These are phyloP conservation scores for Citeromyces hawaiiensis DNA, from an alignment of 1,139 yeast species.

Conservation along the genomic window DNA sequence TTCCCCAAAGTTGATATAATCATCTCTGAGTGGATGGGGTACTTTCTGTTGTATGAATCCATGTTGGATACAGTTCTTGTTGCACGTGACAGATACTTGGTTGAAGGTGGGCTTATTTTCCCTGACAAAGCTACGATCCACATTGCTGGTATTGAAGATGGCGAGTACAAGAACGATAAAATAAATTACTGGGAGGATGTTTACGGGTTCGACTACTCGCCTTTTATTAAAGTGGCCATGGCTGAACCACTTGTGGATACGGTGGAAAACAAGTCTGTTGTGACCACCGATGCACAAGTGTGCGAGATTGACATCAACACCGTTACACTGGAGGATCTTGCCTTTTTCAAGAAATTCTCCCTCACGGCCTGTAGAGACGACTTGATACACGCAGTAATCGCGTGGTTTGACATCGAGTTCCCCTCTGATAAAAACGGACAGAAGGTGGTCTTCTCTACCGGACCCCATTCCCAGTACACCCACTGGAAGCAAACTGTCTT, in stretches of 20 bases:
- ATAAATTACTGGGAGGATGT: conserved; percentile 95
- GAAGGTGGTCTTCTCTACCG: conserved; percentile 59
- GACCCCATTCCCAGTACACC: conserved; percentile 71
- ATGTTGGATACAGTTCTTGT: conserved; percentile 94
- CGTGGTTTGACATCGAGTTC: conserved; percentile 94
- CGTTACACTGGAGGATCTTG: conserved; percentile 69
- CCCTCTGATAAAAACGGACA: conserved; percentile 38
- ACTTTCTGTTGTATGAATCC: conserved; percentile 87
- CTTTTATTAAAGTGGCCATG: conserved; percentile 51
- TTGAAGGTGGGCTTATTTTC: conserved; percentile 63
- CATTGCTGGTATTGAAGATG: conserved; percentile 91
- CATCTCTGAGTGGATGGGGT: conserved; percentile 99
- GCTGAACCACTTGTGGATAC: conserved; percentile 91
- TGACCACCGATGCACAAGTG: conserved; percentile 58
- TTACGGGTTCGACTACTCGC: conserved; percentile 88
- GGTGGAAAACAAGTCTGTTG: conserved; percentile 66
- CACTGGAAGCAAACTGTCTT: conserved; percentile 98
- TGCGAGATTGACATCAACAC: conserved; percentile 84
- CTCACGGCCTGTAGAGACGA: conserved; percentile 71
- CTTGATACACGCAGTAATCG: conserved; percentile 74
- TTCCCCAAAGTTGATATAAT: conserved; percentile 79
- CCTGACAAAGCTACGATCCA: conserved; percentile 92
- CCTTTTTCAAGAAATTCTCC: conserved; percentile 55
- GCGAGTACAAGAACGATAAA: conserved; percentile 85
- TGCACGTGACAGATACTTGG: conserved; percentile 89